Evolutionary conservation across 129 eudicot species (phyloP).

Genomic region (Logfia minima): DNA sequence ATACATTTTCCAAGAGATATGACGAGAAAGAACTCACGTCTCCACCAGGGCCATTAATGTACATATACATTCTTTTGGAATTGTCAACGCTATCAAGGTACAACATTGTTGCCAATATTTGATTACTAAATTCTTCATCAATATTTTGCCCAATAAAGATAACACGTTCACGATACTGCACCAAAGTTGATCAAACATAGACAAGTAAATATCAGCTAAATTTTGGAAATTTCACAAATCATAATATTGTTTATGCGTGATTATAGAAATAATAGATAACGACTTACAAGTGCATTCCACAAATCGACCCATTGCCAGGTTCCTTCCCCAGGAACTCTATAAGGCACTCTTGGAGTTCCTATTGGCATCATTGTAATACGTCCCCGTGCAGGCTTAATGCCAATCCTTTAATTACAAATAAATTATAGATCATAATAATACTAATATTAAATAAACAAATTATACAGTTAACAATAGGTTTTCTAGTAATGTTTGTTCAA

Average conservation of each 20-base stretch:
- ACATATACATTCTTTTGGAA: constrained; percentile 61
- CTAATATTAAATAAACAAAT: not conserved
- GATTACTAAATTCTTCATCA: constrained; percentile 74
- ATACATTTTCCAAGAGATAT: not conserved
- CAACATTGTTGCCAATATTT: constrained; percentile 73
- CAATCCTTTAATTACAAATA: constrained; percentile 40
- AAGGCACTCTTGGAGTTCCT: constrained; percentile 76
- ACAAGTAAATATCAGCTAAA: not conserved
- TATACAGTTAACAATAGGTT: no score
- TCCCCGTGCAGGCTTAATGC: constrained; percentile 56
- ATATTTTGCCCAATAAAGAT: constrained; percentile 69
- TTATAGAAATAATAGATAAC: not conserved
- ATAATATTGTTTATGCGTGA: not conserved
- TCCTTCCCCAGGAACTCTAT: constrained; percentile 62
- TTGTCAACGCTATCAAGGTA: constrained; percentile 74
- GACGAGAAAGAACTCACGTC: constrained; percentile 66
- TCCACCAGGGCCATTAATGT: constrained; percentile 81
- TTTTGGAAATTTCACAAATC: not conserved
- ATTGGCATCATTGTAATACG: constrained; percentile 79
- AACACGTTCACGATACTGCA: constrained; percentile 86
- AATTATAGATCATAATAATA: not conserved
- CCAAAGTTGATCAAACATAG: not conserved
- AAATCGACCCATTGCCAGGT: constrained; percentile 84
- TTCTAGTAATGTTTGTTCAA: no score
- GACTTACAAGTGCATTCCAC: constrained; percentile 93